Evolutionary conservation across 1,284 basidiomycete genomes (phyloP), one percentile per base, ranked within the genome.

Genomic region (Pisolithus thermaeus): DNA sequence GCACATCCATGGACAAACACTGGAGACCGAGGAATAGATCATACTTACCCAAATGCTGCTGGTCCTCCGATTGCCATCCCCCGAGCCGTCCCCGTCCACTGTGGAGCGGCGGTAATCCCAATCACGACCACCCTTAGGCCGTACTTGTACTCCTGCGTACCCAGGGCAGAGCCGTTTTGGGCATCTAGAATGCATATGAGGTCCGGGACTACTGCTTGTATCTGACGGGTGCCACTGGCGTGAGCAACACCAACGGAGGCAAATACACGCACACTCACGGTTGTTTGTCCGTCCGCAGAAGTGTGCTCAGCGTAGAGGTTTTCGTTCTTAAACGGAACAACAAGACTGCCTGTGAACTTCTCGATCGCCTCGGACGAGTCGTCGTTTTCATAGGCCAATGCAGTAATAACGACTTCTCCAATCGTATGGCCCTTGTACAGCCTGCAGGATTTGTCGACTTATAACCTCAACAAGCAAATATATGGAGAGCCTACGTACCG

Each of bases 301-400:
- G 69, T 65, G 23, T 67, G 67, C 49, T 73, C 67, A 12, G 76
- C 67, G 48, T 76, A 69, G 25, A 82, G 63, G 59, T 83, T 83
- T 60, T 83, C 80, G 58, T 83, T 83, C 66, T 83, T 79, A 73
- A 82, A 82, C 3, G 81, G 79, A 50, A 82, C 77, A 50, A 59
- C 58, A 23, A 73, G 38, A 3, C 52, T 60, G 14, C 70, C 70
- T 5, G 46, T 41, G 40, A 69, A 64, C 44, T 35, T 52, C 12
- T 48, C 56, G 41, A 49, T 51, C 30, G 49, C 38, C 30, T 27
- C 38, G 41, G 56, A 41, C 6, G 53, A 11, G 42, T 51, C 45
- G 20, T 54, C 47, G 18, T 46, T 62, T 52, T 69, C 66, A 46
- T 59, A 60, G 58, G 64, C 52, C 23, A 61, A 46, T 2, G 69